Conservation (phyloP, 495 filamentous ascomycete genomes). For the Hypoxylon fragiforme region DNA sequence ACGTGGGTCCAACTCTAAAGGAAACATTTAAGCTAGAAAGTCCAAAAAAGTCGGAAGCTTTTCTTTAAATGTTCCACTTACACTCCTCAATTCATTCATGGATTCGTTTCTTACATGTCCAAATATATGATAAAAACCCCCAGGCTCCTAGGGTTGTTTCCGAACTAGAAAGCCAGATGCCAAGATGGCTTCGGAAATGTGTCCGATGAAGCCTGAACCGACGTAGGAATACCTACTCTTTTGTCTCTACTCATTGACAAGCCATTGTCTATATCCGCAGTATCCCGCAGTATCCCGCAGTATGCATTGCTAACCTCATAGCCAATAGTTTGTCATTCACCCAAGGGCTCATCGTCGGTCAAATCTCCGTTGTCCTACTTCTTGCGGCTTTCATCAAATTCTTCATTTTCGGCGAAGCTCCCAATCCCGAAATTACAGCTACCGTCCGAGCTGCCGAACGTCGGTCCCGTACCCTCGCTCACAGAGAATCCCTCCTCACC, state of each 20-base stretch:
- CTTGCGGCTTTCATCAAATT: slow-evolving; percentile 97
- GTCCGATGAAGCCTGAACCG: slow-evolving; percentile 50
- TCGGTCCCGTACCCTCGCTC: slow-evolving; percentile 63
- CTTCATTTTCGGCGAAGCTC: slow-evolving; percentile 97
- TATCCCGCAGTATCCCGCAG: no score
- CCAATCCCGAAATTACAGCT: slow-evolving; percentile 74
- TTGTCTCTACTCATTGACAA: slow-evolving; percentile 8
- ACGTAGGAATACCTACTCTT: slow-evolving; percentile 40
- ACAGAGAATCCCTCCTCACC: slow-evolving; percentile 67
- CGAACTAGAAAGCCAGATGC: slow-evolving; percentile 1
- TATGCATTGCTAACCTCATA: slow-evolving; percentile 19
- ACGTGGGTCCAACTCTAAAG: slow-evolving; percentile 10
- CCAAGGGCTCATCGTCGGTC: slow-evolving; percentile 89
- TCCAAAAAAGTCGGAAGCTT: slow-evolving; percentile 11
- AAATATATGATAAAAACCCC: not conserved
- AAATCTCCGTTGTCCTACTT: slow-evolving; percentile 86
- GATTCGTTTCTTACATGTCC: no score
- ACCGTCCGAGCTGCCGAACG: slow-evolving; percentile 69
- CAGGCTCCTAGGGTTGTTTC: slow-evolving; percentile 1
- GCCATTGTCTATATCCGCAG: no score
- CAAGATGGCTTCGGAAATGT: slow-evolving; percentile 44
- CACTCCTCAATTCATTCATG: slow-evolving; percentile 6
- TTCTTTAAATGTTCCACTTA: slow-evolving; percentile 8
- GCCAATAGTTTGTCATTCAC: slow-evolving; percentile 77
- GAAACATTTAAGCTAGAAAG: not conserved